These are phyloP conservation scores for Sesbania bispinosa DNA, from an alignment of 306 rosid genomes.

Conservation along the genomic window DNA sequence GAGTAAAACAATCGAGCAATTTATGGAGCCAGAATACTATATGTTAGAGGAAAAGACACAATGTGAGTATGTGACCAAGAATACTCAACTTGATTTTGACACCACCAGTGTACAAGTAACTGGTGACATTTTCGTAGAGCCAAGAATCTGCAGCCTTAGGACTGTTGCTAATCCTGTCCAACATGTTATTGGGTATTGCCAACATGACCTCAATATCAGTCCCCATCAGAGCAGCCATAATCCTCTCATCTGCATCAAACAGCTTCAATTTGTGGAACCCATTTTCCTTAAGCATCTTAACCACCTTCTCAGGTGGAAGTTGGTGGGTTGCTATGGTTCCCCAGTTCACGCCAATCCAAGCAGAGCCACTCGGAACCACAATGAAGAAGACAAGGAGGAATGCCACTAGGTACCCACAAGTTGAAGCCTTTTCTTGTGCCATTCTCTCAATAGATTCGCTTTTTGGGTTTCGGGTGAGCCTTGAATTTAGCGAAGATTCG, in stretches of 20 bases:
- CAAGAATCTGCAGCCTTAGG: conserved; percentile 60
- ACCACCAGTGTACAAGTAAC: conserved; percentile 60
- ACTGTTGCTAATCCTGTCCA: conserved; percentile 49
- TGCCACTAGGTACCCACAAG: not conserved
- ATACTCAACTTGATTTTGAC: conserved; percentile 70
- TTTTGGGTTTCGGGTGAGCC: conserved; percentile 9
- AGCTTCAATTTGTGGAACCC: conserved; percentile 64
- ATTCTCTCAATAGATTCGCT: not conserved
- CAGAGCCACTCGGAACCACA: conserved; percentile 14
- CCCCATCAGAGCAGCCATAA: conserved; percentile 61
- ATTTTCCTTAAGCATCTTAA: conserved; percentile 60
- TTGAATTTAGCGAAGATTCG: conserved; percentile 25
- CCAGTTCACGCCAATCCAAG: conserved; percentile 81
- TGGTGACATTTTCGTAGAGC: conserved; percentile 66
- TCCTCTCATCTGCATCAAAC: conserved; percentile 73
- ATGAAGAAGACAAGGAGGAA: conserved; percentile 28
- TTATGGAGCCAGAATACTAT: not conserved
- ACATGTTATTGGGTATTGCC: conserved; percentile 71
- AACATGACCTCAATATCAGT: conserved; percentile 69
- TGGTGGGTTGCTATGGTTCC: conserved; percentile 71
- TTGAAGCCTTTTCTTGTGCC: conserved; percentile 22
- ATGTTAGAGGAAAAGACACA: not conserved
- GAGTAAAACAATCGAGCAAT: not conserved
- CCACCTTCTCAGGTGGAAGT: conserved; percentile 59
- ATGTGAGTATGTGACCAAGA: not conserved